Base-by-base conservation (phyloP, 2,329 filamentous ascomycete genomes). In the Byssothecium circinans region DNA sequence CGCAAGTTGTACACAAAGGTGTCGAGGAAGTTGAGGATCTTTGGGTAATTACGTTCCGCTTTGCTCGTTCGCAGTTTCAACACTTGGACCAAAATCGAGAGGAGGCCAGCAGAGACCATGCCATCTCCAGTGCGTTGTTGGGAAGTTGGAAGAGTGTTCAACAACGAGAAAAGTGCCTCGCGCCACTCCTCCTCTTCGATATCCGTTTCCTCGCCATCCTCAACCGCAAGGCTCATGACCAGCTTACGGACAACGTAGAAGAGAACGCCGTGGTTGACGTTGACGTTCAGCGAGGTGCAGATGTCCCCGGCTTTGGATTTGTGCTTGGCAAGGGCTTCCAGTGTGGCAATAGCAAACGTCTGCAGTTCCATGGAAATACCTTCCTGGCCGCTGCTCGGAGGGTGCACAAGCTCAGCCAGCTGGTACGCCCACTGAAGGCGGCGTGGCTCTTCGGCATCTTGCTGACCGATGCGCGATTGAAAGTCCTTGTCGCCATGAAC, bases 201-300 rank as follows among this genome's bases (percentile, higher is more conserved):
- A n/a, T 82, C 82, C 47, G 82, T 79, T 54, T 84, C 80, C 18
- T 81, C 25, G 17, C 48, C 57, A 12, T 70, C 68, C 32, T 83
- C 78, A 18, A 58, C 53, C 19, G 57, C 84, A 74, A 99, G 86
- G 54, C 91, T 88, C 15, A 87, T 86, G 47, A 97, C 88, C 8
- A 91, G 89, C 71, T 95, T 96, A 46, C 92, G 84, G 41, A 96
- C 87, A 57, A 96, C 82, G 64, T 96, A 97, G 57, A 97, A 87
- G 36, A 99, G 79, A 23, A 97, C 87, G 12, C 94, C 95, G 61
- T 99, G 95, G 61, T 95, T 97, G 30, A 97, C 92, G 59, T 92
- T 96, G 44, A 95, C 89, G 62, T 91, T 95, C 34, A 99, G 77
- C n/a, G 94, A 91, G 34, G 89, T 85, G 54, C 91, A 85, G 19